A percentile compares a stretch with the other conserved stretches of the same genome.
These are phyloP conservation scores for Fereydounia khargensis DNA, from an alignment of 1,284 basidiomycete genomes.

Conservation along the genomic window DNA sequence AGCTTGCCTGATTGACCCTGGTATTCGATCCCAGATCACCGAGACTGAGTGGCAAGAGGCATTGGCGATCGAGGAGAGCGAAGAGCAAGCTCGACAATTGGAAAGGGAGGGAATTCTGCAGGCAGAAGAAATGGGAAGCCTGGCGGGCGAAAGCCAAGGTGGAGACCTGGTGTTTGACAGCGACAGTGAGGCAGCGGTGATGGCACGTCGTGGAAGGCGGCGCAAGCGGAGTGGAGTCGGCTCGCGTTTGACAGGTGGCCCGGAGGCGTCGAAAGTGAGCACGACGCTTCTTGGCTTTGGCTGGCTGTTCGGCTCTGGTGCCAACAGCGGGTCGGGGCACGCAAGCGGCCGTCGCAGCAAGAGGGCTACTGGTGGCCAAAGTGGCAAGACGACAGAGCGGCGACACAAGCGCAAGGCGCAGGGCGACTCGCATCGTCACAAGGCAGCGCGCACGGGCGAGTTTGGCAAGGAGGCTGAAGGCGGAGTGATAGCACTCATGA, in stretches of 20 bases:
- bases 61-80: slow-evolving; percentile 11
- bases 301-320: slow-evolving; percentile 2
- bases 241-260: no score
- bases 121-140: slow-evolving; percentile 32
- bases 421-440: no score
- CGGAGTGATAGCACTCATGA: slow-evolving; percentile 33
- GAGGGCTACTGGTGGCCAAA: slow-evolving; percentile 4
- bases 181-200: slow-evolving; percentile 11
- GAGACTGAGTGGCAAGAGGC: slow-evolving; percentile 25
- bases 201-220: slow-evolving; percentile 4
- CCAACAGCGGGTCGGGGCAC: slow-evolving; percentile 4
- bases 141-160: slow-evolving; percentile 24
- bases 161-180: slow-evolving; percentile 31
- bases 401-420: slow-evolving; percentile 9
- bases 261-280: no score
- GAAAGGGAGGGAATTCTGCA: slow-evolving; percentile 19
- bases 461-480: slow-evolving; percentile 15
- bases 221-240: neutral
- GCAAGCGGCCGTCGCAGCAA: slow-evolving; percentile 5
- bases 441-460: no score
- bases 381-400: slow-evolving; percentile 4
- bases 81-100: slow-evolving; percentile 5
- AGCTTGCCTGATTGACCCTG: slow-evolving; percentile 18
- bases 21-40: slow-evolving; percentile 10
- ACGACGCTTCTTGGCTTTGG: no score